phyloP scores from a whole-genome alignment of 495 filamentous ascomycete species.

The Pyrenopolyporus hunteri region DNA sequence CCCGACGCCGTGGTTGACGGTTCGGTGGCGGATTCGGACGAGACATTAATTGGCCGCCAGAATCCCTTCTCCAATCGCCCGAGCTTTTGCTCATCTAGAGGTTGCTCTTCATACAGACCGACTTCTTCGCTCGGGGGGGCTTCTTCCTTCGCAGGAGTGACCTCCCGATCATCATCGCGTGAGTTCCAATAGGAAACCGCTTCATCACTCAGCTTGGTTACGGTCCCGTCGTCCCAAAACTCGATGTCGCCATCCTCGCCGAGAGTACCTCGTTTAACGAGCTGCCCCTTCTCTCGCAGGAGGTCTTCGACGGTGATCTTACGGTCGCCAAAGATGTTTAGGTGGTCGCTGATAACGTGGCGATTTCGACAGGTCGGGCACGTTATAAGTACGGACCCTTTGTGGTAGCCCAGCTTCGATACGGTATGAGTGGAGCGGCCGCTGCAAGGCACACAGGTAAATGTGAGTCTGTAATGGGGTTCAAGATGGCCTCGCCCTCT shows the following conservation, averaged over 20 bases:
- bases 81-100: too few species aligned
- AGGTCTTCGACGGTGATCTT: slow-evolving; percentile 74
- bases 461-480: slow-evolving; percentile 81
- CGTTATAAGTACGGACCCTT: slow-evolving; percentile 82
- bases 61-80: too few species aligned
- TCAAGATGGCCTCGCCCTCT: too few species aligned
- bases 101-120: too few species aligned
- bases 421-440: slow-evolving; percentile 76
- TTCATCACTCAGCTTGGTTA: slow-evolving; percentile 15
- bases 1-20: slow-evolving; percentile 7
- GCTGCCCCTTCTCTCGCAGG: slow-evolving; percentile 66
- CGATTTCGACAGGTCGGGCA: slow-evolving; percentile 84
- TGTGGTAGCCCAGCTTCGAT: slow-evolving; percentile 92
- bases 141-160: slow-evolving; percentile 7
- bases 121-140: too few species aligned
- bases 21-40: slow-evolving; percentile 21
- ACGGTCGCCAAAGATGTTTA: slow-evolving; percentile 75
- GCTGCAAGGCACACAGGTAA: slow-evolving; percentile 89
- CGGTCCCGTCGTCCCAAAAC: slow-evolving; percentile 70
- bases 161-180: not conserved
- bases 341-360: slow-evolving; percentile 91
- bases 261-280: slow-evolving; percentile 66
- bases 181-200: not conserved
- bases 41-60: slow-evolving; percentile 21
- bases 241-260: slow-evolving; percentile 66